Evolutionary conservation across 129 eudicot species (phyloP), one percentile per base, ranked within the genome.

Genomic region (Dittrichia graveolens): DNA sequence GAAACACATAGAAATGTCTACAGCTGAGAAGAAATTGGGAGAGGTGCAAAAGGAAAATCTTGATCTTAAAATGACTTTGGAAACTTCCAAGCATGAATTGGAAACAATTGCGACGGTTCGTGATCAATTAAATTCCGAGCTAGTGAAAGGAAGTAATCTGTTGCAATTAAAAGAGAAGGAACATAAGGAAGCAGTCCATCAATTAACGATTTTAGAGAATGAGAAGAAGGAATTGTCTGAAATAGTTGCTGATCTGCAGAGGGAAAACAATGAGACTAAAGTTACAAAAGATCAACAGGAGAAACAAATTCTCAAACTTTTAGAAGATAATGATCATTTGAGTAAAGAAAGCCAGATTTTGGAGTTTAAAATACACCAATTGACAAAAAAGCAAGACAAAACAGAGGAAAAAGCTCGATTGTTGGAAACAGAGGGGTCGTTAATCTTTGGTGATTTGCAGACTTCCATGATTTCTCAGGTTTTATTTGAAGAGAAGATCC

Each of bases 401-500:
- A 67, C 66, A 1, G 74, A 76, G 71, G 71, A 85, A 3, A 90
- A 80, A 72, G 75, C 75, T 31, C 78, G 59, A 67, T 54, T 75
- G 42, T 82, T 88, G 92, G 96, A 89, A 77, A 74, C 83, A 10
- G 76, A 80, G 10, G 87, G 75, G 61, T 57, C 67, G 2, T 47
- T 57, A 34, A 39, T 74, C 9, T 90, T 79, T 10, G 73, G 82
- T 53, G 85, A 93, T 83, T 75, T 87, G 65, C 95, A 87, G 82
- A 64, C 76, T 24, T 84, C 77, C 6, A 59, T 45, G 15, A 34
- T 90, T 37, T 77, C 65, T 69, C 89, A 87, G 40, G 80, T 69
- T 78, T 68, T 94, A 61, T 87, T 84, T 35, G 89, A 75, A 78
- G 85, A 84, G 76, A 90, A 87, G 93, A 81, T 85, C 37, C 75